Percentiles rank a stretch among this genome's conserved stretches.
Conservation (phyloP, 2,329 filamentous ascomycete genomes). For the Lachnellula cervina region DNA sequence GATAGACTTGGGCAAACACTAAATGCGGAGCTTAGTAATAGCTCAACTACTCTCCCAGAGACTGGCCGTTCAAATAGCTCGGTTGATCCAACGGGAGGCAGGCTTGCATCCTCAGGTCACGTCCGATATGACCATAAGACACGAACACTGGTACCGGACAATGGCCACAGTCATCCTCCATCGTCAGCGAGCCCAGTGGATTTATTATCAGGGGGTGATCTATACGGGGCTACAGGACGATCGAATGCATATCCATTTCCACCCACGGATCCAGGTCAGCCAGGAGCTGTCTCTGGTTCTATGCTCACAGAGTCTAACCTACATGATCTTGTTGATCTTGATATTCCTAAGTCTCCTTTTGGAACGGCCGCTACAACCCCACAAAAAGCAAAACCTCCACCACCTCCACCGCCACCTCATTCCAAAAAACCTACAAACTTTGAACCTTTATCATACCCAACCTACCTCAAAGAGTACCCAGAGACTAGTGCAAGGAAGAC, state of each 20-base stretch:
- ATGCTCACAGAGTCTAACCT: constrained; percentile 22
- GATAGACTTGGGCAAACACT: constrained; percentile 27
- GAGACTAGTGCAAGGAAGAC: constrained; percentile 28
- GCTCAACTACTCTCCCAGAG: constrained; percentile 22
- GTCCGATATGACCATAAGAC: constrained; percentile 31
- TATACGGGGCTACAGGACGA: constrained; percentile 17
- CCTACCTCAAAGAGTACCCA: constrained; percentile 34
- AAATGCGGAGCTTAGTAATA: constrained; percentile 24
- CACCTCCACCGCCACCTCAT: constrained; percentile 24
- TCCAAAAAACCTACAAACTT: constrained; percentile 27
- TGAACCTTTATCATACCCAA: constrained; percentile 35
- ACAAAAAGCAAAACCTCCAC: constrained; percentile 27
- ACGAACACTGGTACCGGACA: constrained; percentile 28
- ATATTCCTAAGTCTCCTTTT: constrained; percentile 15
- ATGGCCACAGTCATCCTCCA: constrained; percentile 12
- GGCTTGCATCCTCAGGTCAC: constrained; percentile 16
- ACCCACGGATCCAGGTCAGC: constrained; percentile 25
- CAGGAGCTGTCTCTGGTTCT: constrained; percentile 25
- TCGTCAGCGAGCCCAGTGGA: constrained; percentile 21
- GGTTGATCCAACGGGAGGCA: constrained; percentile 14
- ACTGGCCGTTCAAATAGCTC: constrained; percentile 18
- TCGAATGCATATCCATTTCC: constrained; percentile 31
- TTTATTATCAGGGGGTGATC: constrained; percentile 20
- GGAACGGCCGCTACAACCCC: constrained; percentile 20
- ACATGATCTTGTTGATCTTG: constrained; percentile 25